Evolutionary conservation across 768 basidiomycete species (phyloP), one percentile per base, ranked within the genome.

Genomic region (Boletus tomentosulus): DNA sequence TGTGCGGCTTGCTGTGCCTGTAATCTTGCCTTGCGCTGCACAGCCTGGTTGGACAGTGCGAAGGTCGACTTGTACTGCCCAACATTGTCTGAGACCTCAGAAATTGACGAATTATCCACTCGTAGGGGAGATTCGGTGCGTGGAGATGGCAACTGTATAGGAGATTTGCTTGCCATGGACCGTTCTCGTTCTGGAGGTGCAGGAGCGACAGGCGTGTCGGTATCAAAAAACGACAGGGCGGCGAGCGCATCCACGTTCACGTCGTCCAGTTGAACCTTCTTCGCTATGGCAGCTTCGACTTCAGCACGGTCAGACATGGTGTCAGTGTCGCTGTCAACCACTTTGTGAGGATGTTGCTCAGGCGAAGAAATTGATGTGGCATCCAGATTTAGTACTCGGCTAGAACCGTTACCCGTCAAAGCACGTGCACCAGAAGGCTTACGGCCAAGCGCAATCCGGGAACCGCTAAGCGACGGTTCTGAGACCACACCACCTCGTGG

Each of bases 361-460:
- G 68, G 68, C 70, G 76, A 71, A 68, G 76, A 67, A 74, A 66
- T 62, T 48, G 65, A 70, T 60, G 69, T 57, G 19, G 63, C 62
- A 54, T 73, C 67, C 58, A 55, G 51, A 69, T 72, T 71, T 69
- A 58, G 63, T 53, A 60, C 71, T 71, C 61, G 78, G 77, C 66
- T 70, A 59, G 58, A 47, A 46, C 66, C 63, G 60, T 45, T 53
- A 55, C 49, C 51, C 4, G 60, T 55, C 53, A 75, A 81, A 46
- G 85, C 89, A 84, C 89, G 89, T 84, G 89, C 89, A 46, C 89
- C 89, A 31, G 87, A 85, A 22, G 89, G 89, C 63, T 87, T 89
- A 71, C 87, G 84, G 71, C 85, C 84, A 45, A 71, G 48, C 16
- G 57, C 58, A 46, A 64, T 42, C 55, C 66, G 64, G 76, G 65